These are phyloP conservation scores for Apiospora saccharicola DNA, from an alignment of 2,329 filamentous ascomycete species.

Conservation along the genomic window DNA sequence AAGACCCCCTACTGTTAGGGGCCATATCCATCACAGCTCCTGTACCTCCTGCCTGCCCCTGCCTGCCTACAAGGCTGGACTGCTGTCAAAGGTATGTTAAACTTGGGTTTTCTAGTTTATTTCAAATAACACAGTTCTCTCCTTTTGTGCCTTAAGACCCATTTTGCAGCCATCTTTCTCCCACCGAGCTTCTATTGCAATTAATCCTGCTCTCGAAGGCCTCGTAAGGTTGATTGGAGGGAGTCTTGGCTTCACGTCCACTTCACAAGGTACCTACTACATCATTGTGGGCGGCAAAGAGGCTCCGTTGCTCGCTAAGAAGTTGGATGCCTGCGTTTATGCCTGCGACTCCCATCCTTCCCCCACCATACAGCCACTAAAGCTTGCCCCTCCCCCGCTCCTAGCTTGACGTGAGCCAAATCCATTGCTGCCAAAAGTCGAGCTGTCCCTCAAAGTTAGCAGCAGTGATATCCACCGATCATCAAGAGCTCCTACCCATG, in stretches of 20 bases:
- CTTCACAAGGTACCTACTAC: neutral
- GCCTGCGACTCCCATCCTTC: neutral
- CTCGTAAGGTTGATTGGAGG: neutral
- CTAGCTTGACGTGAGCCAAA: conserved; percentile 21
- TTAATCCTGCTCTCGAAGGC: neutral
- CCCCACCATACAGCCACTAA: conserved; percentile 13
- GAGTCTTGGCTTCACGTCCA: neutral
- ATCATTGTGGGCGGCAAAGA: neutral
- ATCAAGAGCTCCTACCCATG: conserved; percentile 21
- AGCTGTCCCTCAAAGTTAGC: conserved; percentile 16
- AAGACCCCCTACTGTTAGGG: neutral
- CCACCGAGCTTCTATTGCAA: neutral
- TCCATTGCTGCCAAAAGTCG: conserved; percentile 12
- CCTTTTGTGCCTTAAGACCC: neutral
- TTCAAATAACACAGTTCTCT: neutral
- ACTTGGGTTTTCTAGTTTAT: neutral
- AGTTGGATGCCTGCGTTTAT: conserved; percentile 9
- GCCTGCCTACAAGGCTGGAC: neutral
- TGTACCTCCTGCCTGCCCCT: neutral
- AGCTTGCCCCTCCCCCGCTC: conserved; percentile 18
- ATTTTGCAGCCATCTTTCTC: neutral
- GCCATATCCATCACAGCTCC: conserved; percentile 2
- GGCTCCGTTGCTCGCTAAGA: conserved; percentile 12
- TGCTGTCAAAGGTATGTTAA: conserved; percentile 9
- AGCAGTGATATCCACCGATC: conserved; percentile 20